phyloP scores from a whole-genome alignment of 75 land plant species.

The Pseudotsuga menziesii region DNA sequence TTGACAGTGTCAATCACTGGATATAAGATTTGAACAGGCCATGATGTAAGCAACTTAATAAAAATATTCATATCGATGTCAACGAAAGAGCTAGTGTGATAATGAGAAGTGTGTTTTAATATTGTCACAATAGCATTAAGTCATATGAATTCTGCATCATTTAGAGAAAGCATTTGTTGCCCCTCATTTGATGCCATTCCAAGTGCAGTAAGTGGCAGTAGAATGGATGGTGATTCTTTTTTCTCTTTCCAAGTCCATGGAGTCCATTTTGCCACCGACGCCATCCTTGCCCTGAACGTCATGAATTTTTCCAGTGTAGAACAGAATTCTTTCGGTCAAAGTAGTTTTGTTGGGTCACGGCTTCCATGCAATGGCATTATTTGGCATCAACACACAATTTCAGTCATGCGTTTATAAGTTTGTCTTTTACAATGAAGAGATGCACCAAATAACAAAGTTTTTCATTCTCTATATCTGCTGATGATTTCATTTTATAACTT shows the following conservation, averaged over 20 bases:
- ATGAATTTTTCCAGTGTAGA: constrained; percentile 92
- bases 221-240: constrained; percentile 98
- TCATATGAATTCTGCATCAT: constrained; percentile 57
- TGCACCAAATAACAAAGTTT: no score
- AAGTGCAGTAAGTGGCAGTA: constrained; percentile 94
- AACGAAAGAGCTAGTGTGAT: constrained; percentile 68
- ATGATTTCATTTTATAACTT: no score
- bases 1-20: no score
- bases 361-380: no score
- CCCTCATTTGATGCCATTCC: constrained; percentile 88
- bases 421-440: no score
- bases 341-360: no score
- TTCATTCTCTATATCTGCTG: no score
- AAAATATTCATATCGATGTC: constrained; percentile 66
- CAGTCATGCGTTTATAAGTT: no score
- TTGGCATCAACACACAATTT: no score
- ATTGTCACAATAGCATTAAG: constrained; percentile 51
- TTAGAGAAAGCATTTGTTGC: constrained; percentile 34
- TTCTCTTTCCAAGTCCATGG: constrained; percentile 98
- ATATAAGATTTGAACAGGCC: constrained; percentile 72
- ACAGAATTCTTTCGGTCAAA: constrained; percentile 83
- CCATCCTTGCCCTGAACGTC: constrained; percentile 97
- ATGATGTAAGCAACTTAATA: constrained; percentile 53
- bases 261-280: constrained; percentile 99
- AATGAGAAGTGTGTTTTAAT: constrained; percentile 80